Conservation (phyloP, 441 rosid genomes). For the Aquilaria agallochum region DNA sequence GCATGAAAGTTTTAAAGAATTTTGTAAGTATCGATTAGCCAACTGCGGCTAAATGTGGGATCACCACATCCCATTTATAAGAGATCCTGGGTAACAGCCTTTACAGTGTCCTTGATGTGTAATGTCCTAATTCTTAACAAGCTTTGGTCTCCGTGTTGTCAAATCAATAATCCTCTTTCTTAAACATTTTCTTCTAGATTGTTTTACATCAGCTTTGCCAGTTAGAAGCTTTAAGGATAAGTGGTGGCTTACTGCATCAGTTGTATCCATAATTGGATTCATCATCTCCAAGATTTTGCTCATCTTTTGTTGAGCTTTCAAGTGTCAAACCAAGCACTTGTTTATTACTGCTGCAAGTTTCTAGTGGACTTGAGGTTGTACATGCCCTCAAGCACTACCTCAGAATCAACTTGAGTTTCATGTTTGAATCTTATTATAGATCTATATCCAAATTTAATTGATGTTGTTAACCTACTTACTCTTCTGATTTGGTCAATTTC, state of each 20-base stretch:
- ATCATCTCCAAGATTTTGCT: conserved; percentile 58
- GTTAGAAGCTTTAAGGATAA: conserved; percentile 35
- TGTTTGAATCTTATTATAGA: too few relatives aligned
- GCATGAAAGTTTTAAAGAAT: too few relatives aligned
- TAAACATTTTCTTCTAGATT: conserved; percentile 32
- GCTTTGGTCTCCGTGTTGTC: conserved; percentile 44
- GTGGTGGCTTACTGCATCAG: conserved; percentile 30
- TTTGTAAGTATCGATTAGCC: too few relatives aligned
- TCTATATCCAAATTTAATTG: too few relatives aligned
- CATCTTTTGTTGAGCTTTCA: conserved; percentile 54
- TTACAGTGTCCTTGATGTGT: too few relatives aligned
- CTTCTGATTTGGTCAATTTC: too few relatives aligned
- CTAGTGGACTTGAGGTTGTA: conserved; percentile 39
- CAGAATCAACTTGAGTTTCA: conserved; percentile 31
- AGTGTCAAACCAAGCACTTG: conserved; percentile 48
- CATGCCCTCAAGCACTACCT: conserved; percentile 42
- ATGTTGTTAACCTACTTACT: too few relatives aligned
- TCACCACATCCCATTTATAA: too few relatives aligned
- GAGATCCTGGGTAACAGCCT: too few relatives aligned
- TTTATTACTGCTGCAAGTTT: conserved; percentile 59
- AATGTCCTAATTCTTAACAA: conserved; percentile 13
- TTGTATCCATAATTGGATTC: conserved; percentile 37
- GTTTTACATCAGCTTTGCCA: conserved; percentile 25
- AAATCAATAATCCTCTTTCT: conserved; percentile 49
- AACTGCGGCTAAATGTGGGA: too few relatives aligned